Conservation (phyloP, 2,329 filamentous ascomycete species). For the Apiospora kogelbergensis region DNA sequence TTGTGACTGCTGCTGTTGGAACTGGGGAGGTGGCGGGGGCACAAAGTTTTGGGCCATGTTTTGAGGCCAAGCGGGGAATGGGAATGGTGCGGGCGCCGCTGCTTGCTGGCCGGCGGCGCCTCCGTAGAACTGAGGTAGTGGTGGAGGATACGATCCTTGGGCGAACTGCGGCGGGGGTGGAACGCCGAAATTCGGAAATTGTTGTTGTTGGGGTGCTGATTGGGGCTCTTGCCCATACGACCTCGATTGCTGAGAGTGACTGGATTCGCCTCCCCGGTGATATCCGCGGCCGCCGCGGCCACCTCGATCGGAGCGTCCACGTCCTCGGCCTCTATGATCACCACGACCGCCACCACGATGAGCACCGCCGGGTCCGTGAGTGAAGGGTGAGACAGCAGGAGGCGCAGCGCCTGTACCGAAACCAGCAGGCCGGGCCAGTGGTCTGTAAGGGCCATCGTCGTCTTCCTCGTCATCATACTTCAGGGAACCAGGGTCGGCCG, state of each 20-base stretch:
- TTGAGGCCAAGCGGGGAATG: constrained; percentile 44
- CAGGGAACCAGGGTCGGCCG: constrained; percentile 39
- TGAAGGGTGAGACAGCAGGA: constrained; percentile 40
- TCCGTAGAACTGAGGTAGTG: constrained; percentile 30
- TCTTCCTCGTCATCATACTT: constrained; percentile 73
- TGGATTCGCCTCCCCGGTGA: constrained; percentile 42
- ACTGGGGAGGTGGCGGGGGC: constrained; percentile 42
- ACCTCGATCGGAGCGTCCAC: constrained; percentile 36
- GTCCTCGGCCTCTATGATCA: constrained; percentile 47
- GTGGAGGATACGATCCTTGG: constrained; percentile 26
- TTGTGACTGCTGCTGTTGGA: constrained; percentile 41
- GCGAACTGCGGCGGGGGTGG: constrained; percentile 34
- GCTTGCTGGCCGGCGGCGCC: constrained; percentile 38
- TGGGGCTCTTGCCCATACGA: constrained; percentile 32
- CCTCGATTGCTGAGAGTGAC: constrained; percentile 41
- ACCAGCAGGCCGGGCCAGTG: constrained; percentile 66
- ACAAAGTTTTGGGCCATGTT: constrained; percentile 30
- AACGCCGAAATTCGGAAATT: constrained; percentile 16
- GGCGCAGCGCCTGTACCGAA: constrained; percentile 51
- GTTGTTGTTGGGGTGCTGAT: constrained; percentile 32
- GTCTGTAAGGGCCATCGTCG: constrained; percentile 67
- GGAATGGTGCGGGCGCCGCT: constrained; percentile 41
- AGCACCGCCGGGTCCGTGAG: constrained; percentile 26
- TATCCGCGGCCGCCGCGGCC: constrained; percentile 41
- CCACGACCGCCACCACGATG: constrained; percentile 39